A percentile compares a stretch with the other conserved stretches of the same genome.
Evolutionary conservation across 129 eudicot species (phyloP).

Genomic region (Centella asiatica): DNA sequence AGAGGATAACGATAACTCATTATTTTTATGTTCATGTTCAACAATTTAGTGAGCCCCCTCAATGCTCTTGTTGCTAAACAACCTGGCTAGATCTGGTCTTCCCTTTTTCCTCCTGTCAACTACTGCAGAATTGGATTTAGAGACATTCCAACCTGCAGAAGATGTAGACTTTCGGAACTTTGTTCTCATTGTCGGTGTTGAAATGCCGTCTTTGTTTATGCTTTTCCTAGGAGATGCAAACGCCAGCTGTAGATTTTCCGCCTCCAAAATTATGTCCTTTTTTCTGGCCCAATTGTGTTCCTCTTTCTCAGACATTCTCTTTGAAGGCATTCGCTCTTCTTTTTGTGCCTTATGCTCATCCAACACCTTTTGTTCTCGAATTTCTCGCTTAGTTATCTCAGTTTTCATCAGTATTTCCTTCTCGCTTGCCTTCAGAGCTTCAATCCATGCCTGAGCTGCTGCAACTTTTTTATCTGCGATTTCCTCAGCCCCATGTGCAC

Average conservation of each 20-base stretch:
- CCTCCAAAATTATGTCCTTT: slow-evolving; percentile 1
- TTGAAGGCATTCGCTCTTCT: slow-evolving; percentile 16
- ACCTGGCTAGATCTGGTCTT: slow-evolving; percentile 45
- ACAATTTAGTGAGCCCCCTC: slow-evolving; percentile 20
- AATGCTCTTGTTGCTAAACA: slow-evolving; percentile 33
- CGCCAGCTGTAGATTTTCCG: slow-evolving; percentile 17
- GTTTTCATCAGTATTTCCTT: slow-evolving; percentile 49
- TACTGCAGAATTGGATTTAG: slow-evolving; percentile 39
- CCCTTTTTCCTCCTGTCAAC: slow-evolving; percentile 52
- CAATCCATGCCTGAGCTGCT: slow-evolving; percentile 81
- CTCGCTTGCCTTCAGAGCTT: slow-evolving; percentile 74
- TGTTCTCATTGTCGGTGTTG: slow-evolving; percentile 40
- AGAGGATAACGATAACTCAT: not conserved
- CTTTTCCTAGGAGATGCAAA: slow-evolving; percentile 28
- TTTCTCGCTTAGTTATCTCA: slow-evolving; percentile 32
- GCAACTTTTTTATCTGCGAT: slow-evolving; percentile 79
- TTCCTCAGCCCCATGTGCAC: slow-evolving; percentile 54
- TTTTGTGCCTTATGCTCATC: slow-evolving; percentile 25
- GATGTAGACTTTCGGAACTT: slow-evolving; percentile 39
- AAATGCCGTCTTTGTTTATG: slow-evolving; percentile 23
- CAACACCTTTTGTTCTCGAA: slow-evolving; percentile 18
- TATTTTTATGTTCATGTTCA: not conserved
- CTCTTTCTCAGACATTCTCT: slow-evolving; percentile 24
- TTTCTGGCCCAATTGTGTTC: slow-evolving; percentile 16
- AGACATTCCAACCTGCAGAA: slow-evolving; percentile 32